Evolutionary conservation across 2,329 filamentous ascomycete species (phyloP).

Genomic region (Phaeosphaeriaceae sp.): DNA sequence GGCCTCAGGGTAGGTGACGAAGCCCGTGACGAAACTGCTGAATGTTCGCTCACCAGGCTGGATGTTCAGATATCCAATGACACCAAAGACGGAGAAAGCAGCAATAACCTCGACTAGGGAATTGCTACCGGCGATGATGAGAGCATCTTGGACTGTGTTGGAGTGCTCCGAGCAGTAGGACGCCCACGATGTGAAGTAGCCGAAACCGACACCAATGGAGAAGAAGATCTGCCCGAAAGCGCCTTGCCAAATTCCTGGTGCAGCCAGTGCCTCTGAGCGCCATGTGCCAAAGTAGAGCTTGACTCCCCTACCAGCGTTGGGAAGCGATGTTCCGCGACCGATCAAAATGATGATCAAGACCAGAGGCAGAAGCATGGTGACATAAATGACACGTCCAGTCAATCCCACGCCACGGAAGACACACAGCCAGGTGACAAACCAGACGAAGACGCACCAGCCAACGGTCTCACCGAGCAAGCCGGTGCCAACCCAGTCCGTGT

Average conservation of each 20-base stretch:
- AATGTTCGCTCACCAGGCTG: neutral
- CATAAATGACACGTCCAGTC: neutral
- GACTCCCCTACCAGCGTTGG: neutral
- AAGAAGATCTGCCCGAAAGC: neutral
- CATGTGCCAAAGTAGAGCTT: neutral
- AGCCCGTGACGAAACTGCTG: neutral
- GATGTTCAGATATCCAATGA: neutral
- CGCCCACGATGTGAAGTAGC: neutral
- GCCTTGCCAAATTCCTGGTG: neutral
- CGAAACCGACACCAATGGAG: neutral
- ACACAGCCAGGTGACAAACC: neutral
- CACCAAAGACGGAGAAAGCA: neutral
- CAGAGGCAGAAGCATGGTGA: neutral
- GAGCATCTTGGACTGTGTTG: neutral
- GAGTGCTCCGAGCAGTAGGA: neutral
- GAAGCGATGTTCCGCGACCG: neutral
- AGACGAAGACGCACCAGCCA: neutral
- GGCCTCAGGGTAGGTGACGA: neutral
- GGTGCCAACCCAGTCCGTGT: neutral
- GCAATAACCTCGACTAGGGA: neutral
- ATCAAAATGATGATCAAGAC: neutral
- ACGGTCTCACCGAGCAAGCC: neutral
- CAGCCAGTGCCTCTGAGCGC: neutral
- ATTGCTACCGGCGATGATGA: neutral
- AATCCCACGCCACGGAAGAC: neutral